Percentiles rank a stretch among this genome's conserved stretches.
Evolutionary conservation across 768 basidiomycete genomes (phyloP).

Genomic region (Suillus discolor): DNA sequence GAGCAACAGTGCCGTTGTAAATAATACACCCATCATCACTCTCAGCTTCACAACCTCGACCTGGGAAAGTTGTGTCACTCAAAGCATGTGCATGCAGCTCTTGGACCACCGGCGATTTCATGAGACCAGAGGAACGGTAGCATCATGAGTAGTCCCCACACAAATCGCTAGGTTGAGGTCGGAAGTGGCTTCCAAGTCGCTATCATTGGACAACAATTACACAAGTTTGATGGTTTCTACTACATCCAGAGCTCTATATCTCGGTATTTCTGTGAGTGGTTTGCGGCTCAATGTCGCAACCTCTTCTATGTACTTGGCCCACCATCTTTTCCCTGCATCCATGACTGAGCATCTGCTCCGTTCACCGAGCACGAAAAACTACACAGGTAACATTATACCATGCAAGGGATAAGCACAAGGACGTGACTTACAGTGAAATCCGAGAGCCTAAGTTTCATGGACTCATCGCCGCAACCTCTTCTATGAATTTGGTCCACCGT

Average conservation of each 20-base stretch:
- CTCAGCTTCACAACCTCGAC: background rate
- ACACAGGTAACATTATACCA: conserved; percentile 9
- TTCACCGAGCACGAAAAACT: conserved; percentile 53
- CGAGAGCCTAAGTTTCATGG: conserved; percentile 19
- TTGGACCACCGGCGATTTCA: background rate
- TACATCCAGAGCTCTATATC: background rate
- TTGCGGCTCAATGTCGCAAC: conserved; percentile 23
- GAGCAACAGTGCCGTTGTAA: no score
- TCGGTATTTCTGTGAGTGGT: conserved; percentile 3
- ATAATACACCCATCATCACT: no score
- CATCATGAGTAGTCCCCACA: background rate
- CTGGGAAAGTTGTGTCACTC: no score
- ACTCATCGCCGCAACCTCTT: conserved; percentile 29
- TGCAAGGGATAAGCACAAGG: background rate
- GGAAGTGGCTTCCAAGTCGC: background rate
- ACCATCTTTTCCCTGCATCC: conserved; percentile 45
- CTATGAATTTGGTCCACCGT: conserved; percentile 49
- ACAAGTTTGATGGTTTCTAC: background rate
- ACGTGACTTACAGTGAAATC: conserved; percentile 37
- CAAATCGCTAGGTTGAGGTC: background rate
- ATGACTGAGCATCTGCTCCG: conserved; percentile 48
- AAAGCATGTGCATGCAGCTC: background rate
- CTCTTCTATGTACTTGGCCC: conserved; percentile 46
- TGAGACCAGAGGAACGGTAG: background rate
- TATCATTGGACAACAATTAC: background rate